Evolutionary conservation across 345 rosid genomes (phyloP), one percentile per base, ranked within the genome.

Genomic region (Pistacia integerrima): DNA sequence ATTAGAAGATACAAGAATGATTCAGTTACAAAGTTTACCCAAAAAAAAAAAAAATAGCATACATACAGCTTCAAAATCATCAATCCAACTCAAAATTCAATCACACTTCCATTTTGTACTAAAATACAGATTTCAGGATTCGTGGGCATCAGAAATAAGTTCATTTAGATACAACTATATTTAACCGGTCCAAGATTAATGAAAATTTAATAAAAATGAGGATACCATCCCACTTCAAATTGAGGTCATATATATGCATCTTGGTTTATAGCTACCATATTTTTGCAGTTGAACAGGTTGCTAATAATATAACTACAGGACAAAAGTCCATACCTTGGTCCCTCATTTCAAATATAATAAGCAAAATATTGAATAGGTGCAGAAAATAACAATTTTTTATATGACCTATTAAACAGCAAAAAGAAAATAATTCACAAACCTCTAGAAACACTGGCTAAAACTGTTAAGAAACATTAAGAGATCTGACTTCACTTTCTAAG

Each of bases 1-100:
- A 84, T 79, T 77, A 82, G 48, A 74, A 78, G 74, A 84, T 60
- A 77, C 63, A 74, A 73, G 56, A 68, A 67, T 38, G 55, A 76
- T 16, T 51, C 48, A 71, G 41, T 64, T 18, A 70, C 52, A 52
- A 59, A 38, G 59, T 76, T 25, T 25, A 25, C 25, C 59, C 55
- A 33, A 65, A n/a, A 52, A n/a, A 52, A 38, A 38, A 41, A 41
- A 41, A 7, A 8, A 38, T 25, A 55, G 63, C 72, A 74, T 56
- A 51, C 56, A 73, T 11, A 38, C 63, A 14, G 18, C 38, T 64
- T 67, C 69, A 69, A 2, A 73, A 55, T 46, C 44, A 30, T 52
- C 33, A 76, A n/a, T 71, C 46, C 18, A 59, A 70, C 52, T 36
- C 33, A 56, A 10, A 36, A 11, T 17, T 18, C 51, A n/a, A 54